phyloP scores from a whole-genome alignment of 2,329 filamentous ascomycete genomes.

The Cryoendolithus antarcticus region DNA sequence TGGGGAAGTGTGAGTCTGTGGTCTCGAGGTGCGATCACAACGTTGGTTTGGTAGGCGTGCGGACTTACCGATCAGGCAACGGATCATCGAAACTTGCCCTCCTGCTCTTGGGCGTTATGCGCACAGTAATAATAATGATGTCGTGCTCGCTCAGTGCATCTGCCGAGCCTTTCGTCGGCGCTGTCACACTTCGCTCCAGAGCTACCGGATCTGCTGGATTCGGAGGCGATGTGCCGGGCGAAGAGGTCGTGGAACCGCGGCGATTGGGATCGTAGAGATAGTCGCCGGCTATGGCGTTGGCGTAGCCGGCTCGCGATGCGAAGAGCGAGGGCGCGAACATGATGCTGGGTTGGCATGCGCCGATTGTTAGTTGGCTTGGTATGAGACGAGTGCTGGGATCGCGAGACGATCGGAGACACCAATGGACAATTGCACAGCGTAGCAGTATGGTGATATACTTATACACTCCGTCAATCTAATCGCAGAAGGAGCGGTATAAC shows the following conservation, averaged over 20 bases:
- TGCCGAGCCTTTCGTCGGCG: neutral
- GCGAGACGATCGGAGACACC: no score
- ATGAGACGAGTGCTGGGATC: no score
- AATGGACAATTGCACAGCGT: no score
- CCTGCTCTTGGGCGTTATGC: conserved; percentile 7
- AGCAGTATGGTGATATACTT: no score
- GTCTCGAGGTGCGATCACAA: no score
- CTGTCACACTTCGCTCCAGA: neutral
- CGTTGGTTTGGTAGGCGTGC: no score
- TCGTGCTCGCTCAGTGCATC: conserved; percentile 11
- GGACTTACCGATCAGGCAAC: conserved; percentile 4
- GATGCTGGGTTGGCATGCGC: no score
- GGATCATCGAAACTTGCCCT: conserved; percentile 3
- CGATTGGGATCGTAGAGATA: no score
- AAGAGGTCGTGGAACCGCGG: neutral
- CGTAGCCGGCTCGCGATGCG: neutral
- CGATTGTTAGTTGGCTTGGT: no score
- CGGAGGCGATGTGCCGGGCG: neutral
- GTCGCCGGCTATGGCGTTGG: neutral
- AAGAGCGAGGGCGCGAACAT: neutral
- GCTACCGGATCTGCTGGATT: neutral
- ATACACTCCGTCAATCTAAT: no score
- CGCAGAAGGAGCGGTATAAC: no score
- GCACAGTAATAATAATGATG: conserved; percentile 18
- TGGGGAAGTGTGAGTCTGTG: no score